Base-by-base conservation (phyloP, 2,329 filamentous ascomycete species). In the Ascosphaera acerosa region DNA sequence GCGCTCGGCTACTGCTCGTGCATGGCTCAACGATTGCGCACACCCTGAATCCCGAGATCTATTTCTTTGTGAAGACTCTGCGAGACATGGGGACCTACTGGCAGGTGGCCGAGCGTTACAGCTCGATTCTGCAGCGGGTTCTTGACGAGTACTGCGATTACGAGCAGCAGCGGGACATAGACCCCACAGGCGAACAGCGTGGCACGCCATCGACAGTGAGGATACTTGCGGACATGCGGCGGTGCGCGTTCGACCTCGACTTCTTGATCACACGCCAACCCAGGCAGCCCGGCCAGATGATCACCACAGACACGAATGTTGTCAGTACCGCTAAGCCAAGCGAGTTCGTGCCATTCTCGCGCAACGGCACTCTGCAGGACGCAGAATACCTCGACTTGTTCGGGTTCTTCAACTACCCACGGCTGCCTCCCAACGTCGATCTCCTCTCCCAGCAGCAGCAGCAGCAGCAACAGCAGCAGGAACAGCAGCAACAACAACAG, bases 351-450 rank as follows among this genome's bases (percentile, higher is more conserved):
- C 67, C 70, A 1, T 5, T 5, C 6, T 15, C 26, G 5, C 63
- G 65, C 2, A 64, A 68, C 18, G 76, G 77, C 1, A 75, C 70
- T 6, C 66, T 75, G 2, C 78, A 87, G 40, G 80, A 90, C 44
- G 58, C 91, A 3, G 82, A 90, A 47, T 90, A 89, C 46, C 58
- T 91, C 2, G 81, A 91, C 42, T 76, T 91, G 0, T 91, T 92
- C 47, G 78, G 87, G 42, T 91, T 89, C 46, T 92, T 91, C 59
- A 91, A 91, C 46, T 70, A 89, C 34, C 82, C 82, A 1, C 60
- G 80, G 12, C 55, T 91, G 15, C 64, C 64, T 50, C 54, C 14
- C 34, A 45, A 3, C 26, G 16, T 15, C 26, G 26, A 28, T 14
- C 14, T 5, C 12, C 26, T 28, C 14, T 43, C 51, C 4, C 44